Base-by-base conservation (phyloP, 208 protist genomes). In the Leishmania lainsoni region DNA sequence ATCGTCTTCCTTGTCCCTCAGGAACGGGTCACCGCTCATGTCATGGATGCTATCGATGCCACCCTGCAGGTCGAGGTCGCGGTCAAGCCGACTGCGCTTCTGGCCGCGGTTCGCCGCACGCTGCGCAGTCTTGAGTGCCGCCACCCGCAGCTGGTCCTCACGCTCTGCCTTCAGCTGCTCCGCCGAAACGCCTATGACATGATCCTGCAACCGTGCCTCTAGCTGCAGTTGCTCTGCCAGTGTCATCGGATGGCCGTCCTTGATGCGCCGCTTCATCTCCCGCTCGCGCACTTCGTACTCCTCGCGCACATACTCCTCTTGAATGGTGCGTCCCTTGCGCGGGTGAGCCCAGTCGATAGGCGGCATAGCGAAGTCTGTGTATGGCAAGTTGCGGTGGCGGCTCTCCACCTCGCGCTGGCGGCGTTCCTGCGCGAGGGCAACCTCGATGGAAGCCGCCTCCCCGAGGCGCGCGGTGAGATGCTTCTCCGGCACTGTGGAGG, bases 161-260 rank as follows among this genome's bases (percentile, higher is more conserved):
- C 93, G 89, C 74, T 93, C 79, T 35, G 89, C 86, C 69, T 88
- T 52, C 51, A 97, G 84, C 48, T 94, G 87, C 70, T 92, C 88
- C 3, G 82, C 80, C 51, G 87, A 93, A 26, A 86, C 74, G 48
- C 78, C 80, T 16, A 83, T 83, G 17, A 98, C 86, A 76, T 89
- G 83, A 45, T 93, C 79, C 42, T 92, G 81, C 78, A 98, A 75
- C 72, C 93, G 86, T 56, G 86, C 81, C 59, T 98, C 94, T 56
- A 93, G 81, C 79, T 87, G 88, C 65, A 98, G 83, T 83, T 98
- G 94, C 86, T 98, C 92, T 22, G 86, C 86, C 70, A 98, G 83
- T 17, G 91, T 91, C 90, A 96, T 94, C 17, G 92, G 94, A 42
- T 87, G 81, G 17, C 94, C 94, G 51, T 95, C 92, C 76, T 88